A percentile compares a stretch with the other conserved stretches of the same genome.
Evolutionary conservation across 176 grass and related monocot genomes (phyloP).

Genomic region (Calamus simplicifolius): DNA sequence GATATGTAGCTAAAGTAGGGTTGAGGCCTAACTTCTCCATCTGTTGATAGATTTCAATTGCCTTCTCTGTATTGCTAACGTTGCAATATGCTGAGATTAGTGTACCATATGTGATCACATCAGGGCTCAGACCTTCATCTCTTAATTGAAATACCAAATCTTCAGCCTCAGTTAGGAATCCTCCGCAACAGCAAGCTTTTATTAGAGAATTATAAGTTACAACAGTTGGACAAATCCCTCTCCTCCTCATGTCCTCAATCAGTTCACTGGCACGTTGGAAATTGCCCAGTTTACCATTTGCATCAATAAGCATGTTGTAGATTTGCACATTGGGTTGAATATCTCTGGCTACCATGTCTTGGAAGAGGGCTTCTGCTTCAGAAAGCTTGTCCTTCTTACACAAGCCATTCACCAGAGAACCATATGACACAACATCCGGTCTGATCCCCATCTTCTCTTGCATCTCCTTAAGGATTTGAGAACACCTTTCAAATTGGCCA

Average conservation of each 20-base stretch:
- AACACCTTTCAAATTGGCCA: conserved; percentile 47
- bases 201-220: conserved; percentile 58
- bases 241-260: conserved; percentile 38
- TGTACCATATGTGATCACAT: conserved; percentile 49
- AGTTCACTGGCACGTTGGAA: conserved; percentile 28
- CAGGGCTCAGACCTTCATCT: conserved; percentile 32
- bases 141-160: conserved; percentile 28
- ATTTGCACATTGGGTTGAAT: conserved; percentile 46
- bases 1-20: conserved; percentile 36
- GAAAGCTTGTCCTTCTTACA: conserved; percentile 47
- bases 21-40: conserved; percentile 37
- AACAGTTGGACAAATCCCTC: conserved; percentile 43
- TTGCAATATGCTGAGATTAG: conserved; percentile 55
- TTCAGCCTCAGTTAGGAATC: conserved; percentile 41
- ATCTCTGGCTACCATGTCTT: conserved; percentile 50
- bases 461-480: conserved; percentile 37
- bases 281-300: conserved; percentile 31
- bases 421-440: conserved; percentile 46
- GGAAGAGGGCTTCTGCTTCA: conserved; percentile 55
- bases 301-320: conserved; percentile 49
- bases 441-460: conserved; percentile 31
- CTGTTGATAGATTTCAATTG: conserved; percentile 40
- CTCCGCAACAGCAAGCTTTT: conserved; percentile 42
- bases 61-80: conserved; percentile 26
- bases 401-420: conserved; percentile 57